phyloP scores from a whole-genome alignment of 208 protist genomes.

The Angomonas deanei region DNA sequence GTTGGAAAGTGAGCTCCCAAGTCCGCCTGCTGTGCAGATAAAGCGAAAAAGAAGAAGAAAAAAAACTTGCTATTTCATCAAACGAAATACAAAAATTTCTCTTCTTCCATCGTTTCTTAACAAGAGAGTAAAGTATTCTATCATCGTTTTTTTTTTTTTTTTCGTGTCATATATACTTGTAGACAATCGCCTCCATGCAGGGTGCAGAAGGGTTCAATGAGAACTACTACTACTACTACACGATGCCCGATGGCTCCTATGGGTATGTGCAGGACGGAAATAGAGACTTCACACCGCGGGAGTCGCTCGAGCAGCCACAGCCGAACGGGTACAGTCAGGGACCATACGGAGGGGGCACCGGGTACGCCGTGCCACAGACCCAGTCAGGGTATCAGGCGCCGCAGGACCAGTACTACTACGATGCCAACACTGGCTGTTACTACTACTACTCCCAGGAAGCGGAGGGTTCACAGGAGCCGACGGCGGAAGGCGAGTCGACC shows the following conservation, averaged over 20 bases:
- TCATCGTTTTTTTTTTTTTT: not conserved
- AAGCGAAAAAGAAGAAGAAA: no score
- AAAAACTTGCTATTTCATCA: no score
- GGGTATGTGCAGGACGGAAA: constrained; percentile 18
- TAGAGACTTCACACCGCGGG: constrained; percentile 11
- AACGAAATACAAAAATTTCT: no score
- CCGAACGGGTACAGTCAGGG: constrained; percentile 7
- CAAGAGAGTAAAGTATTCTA: no score
- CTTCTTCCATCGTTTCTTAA: no score
- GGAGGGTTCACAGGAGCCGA: not conserved
- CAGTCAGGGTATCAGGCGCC: not conserved
- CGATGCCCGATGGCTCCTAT: constrained; percentile 18
- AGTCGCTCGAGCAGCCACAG: constrained; percentile 9
- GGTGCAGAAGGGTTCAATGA: no score
- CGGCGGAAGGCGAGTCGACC: not conserved
- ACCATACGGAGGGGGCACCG: constrained; percentile 5
- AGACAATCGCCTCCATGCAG: no score
- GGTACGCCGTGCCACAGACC: not conserved
- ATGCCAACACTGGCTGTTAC: constrained; percentile 4
- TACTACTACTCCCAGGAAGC: not conserved
- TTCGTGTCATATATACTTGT: not conserved
- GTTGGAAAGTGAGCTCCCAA: no score
- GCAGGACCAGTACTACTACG: constrained; percentile 9
- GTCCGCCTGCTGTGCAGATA: no score
- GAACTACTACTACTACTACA: constrained; percentile 26